Percentiles rank a stretch among this genome's conserved stretches.
phyloP scores from a whole-genome alignment of 192 early-diverging fungal species.

The Coemansia sp. region DNA sequence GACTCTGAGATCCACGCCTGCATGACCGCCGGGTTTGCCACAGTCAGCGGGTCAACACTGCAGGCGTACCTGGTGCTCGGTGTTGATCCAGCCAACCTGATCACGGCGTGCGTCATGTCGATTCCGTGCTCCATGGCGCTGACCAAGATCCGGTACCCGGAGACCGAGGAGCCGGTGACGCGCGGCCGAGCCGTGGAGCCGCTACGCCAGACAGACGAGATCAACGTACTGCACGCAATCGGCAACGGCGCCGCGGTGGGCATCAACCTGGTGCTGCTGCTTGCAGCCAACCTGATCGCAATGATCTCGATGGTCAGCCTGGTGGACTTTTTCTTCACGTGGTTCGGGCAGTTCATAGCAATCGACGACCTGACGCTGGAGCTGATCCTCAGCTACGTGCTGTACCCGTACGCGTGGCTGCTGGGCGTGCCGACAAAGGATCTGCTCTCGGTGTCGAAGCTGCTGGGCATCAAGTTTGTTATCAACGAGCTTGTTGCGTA shows the following conservation, averaged over 20 bases:
- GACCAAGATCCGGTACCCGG: conserved; percentile 85
- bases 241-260: conserved; percentile 82
- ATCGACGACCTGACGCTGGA: conserved; percentile 64
- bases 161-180: conserved; percentile 79
- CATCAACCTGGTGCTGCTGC: conserved; percentile 73
- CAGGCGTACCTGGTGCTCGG: conserved; percentile 74
- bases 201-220: conserved; percentile 60
- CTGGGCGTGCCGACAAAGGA: conserved; percentile 64
- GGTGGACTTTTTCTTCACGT: conserved; percentile 71
- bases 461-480: conserved; percentile 76
- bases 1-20: conserved; percentile 82
- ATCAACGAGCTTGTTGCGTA: conserved; percentile 93
- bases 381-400: conserved; percentile 73
- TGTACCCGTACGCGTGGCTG: conserved; percentile 74
- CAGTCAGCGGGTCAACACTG: conserved; percentile 82
- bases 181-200: conserved; percentile 66
- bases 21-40: conserved; percentile 90
- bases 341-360: conserved; percentile 66
- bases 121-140: conserved; percentile 81
- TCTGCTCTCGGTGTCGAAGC: conserved; percentile 60
- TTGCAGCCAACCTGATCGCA: conserved; percentile 73
- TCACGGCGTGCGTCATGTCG: conserved; percentile 90
- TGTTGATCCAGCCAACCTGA: conserved; percentile 63
- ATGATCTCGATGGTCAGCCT: conserved; percentile 72
- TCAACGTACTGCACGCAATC: conserved; percentile 78